Evolutionary conservation across 805 yeast genomes (phyloP).

Genomic region (Zygosaccharomyces bisporus): DNA sequence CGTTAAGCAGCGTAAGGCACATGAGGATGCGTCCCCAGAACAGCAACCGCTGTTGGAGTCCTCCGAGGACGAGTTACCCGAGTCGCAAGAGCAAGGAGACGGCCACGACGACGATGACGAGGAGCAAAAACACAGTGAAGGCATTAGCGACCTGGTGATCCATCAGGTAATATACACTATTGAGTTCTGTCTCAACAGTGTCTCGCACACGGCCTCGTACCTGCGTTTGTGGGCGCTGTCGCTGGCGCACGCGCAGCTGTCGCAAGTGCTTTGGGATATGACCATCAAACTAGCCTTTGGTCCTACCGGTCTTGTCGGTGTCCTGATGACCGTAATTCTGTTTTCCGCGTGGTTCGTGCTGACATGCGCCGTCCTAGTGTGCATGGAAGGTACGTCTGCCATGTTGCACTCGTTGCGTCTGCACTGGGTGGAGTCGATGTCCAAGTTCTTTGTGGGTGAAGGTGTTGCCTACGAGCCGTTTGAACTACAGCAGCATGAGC

Average conservation of each 20-base stretch:
- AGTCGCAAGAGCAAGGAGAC: conserved; percentile 12
- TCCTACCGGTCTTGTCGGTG: conserved; percentile 50
- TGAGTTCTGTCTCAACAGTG: conserved; percentile 76
- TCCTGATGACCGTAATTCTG: conserved; percentile 53
- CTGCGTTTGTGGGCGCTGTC: conserved; percentile 77
- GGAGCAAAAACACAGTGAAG: conserved; percentile 44
- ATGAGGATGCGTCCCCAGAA: conserved; percentile 18
- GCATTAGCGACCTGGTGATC: conserved; percentile 57
- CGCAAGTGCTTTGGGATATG: conserved; percentile 73
- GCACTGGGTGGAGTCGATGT: conserved; percentile 83
- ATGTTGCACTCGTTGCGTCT: conserved; percentile 74
- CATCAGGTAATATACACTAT: conserved; percentile 80
- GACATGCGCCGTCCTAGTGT: conserved; percentile 63
- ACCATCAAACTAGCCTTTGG: conserved; percentile 63
- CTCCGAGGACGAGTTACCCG: conserved; percentile 17
- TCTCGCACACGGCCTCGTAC: conserved; percentile 76
- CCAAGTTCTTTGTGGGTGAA: conserved; percentile 74
- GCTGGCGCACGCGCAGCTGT: conserved; percentile 74
- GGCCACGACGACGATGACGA: conserved; percentile 36
- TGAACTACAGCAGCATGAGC: conserved; percentile 12
- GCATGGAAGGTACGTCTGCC: conserved; percentile 84
- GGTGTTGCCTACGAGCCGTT: conserved; percentile 68
- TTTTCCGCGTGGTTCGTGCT: conserved; percentile 75
- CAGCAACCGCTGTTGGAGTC: conserved; percentile 25
- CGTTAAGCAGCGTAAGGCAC: conserved; percentile 30